phyloP scores from a whole-genome alignment of 192 early-diverging fungal species.

The Coemansia asiatica region DNA sequence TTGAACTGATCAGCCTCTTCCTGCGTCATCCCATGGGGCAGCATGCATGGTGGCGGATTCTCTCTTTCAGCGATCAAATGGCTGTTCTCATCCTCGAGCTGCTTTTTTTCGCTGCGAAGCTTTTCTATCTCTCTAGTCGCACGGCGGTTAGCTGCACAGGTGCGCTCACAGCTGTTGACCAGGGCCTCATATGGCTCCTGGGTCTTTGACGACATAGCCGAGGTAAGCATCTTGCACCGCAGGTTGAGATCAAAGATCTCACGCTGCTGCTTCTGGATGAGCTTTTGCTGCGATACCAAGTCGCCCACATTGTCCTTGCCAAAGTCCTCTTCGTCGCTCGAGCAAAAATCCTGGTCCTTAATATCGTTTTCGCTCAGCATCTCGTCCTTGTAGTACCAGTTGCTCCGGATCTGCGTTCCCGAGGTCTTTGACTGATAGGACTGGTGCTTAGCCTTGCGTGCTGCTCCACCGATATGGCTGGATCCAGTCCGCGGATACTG shows the following conservation, averaged over 20 bases:
- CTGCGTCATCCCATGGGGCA: constrained; percentile 22
- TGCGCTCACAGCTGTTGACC: constrained; percentile 27
- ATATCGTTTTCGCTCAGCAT: constrained; percentile 46
- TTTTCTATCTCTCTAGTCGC: constrained; percentile 37
- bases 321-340: constrained; percentile 55
- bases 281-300: constrained; percentile 50
- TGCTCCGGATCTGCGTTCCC: constrained; percentile 47
- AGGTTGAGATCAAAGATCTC: constrained; percentile 47
- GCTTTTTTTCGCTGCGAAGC: constrained; percentile 17
- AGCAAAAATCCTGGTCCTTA: constrained; percentile 45
- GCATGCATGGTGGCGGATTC: constrained; percentile 22
- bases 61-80: constrained; percentile 13
- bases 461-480: constrained; percentile 29
- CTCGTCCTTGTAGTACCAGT: constrained; percentile 47
- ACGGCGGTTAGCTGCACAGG: constrained; percentile 47
- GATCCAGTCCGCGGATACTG: constrained; percentile 24
- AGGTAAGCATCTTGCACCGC: constrained; percentile 33
- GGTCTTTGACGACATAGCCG: constrained; percentile 26
- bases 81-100: constrained; percentile 15
- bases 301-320: constrained; percentile 39
- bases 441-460: constrained; percentile 24
- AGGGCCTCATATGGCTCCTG: constrained; percentile 32
- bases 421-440: constrained; percentile 20
- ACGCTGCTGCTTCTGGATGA: constrained; percentile 54
- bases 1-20: constrained; percentile 14